Percentiles rank a stretch among this genome's conserved stretches.
These are phyloP conservation scores for Botrytis porri DNA, from an alignment of 2,329 filamentous ascomycete species.

Conservation along the genomic window DNA sequence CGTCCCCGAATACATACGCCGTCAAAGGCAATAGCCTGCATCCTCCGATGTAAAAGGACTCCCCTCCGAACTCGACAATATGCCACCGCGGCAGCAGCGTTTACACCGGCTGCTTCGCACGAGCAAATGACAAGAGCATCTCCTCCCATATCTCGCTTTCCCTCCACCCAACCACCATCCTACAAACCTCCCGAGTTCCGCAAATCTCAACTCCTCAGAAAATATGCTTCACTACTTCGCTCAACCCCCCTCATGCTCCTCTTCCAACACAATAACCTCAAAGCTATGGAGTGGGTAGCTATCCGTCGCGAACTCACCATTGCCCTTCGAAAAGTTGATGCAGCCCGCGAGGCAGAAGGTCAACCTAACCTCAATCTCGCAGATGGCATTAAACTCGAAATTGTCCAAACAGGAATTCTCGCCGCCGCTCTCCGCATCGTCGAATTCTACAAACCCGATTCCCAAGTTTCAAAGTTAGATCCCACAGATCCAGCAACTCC, in stretches of 20 bases:
- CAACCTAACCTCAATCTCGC: constrained; percentile 48
- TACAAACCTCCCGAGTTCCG: constrained; percentile 82
- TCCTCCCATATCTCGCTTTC: constrained; percentile 42
- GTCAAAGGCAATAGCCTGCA: constrained; percentile 35
- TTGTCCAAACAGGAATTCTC: constrained; percentile 87
- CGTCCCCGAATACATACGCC: constrained; percentile 46
- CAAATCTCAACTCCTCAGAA: constrained; percentile 80
- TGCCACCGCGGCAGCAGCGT: constrained; percentile 50
- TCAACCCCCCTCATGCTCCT: constrained; percentile 68
- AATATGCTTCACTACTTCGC: constrained; percentile 69
- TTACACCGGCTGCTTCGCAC: constrained; percentile 48
- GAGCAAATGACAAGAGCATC: constrained; percentile 47
- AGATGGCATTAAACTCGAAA: constrained; percentile 70
- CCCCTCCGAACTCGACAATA: constrained; percentile 44
- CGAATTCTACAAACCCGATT: constrained; percentile 69
- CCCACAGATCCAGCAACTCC: constrained; percentile 28
- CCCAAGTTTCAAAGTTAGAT: constrained; percentile 33
- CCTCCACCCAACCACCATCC: constrained; percentile 76
- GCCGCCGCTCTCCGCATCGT: constrained; percentile 78
- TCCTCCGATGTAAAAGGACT: constrained; percentile 38
- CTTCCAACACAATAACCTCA: constrained; percentile 74
- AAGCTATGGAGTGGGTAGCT: constrained; percentile 62
- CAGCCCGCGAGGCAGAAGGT: constrained; percentile 46
- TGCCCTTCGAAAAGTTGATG: constrained; percentile 63
- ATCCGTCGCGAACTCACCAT: constrained; percentile 61